These are phyloP conservation scores for Pyrrhoderma noxium DNA, from an alignment of 1,284 basidiomycete genomes.

Conservation along the genomic window DNA sequence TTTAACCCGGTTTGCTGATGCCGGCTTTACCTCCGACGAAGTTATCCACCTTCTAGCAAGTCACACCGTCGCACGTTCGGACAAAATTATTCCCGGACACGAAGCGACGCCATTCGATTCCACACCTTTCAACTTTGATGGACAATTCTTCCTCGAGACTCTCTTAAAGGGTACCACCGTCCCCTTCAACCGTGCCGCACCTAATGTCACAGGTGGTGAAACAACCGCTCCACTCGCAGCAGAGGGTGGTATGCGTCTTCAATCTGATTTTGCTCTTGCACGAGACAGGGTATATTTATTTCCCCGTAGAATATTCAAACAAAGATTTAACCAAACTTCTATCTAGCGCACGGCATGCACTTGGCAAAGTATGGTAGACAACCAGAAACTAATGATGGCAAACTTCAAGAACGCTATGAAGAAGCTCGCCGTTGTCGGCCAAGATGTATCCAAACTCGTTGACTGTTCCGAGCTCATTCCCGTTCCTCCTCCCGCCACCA, in stretches of 20 bases:
- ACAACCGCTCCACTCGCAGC: conserved; percentile 10
- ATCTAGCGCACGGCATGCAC: conserved; percentile 19
- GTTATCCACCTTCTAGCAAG: conserved; percentile 26
- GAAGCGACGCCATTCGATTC: conserved; percentile 20
- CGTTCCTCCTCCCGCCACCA: not conserved
- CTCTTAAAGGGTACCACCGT: conserved; percentile 19
- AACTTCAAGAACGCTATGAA: conserved; percentile 23
- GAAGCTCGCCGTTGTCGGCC: conserved; percentile 29
- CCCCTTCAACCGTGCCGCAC: conserved; percentile 15
- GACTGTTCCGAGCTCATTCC: conserved; percentile 20
- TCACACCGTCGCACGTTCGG: conserved; percentile 20
- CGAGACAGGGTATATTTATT: conserved; percentile 8
- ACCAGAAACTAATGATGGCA: conserved; percentile 13
- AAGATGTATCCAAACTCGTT: conserved; percentile 20
- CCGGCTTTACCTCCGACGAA: conserved; percentile 26
- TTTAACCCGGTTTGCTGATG: conserved; percentile 23
- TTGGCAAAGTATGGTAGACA: conserved; percentile 21
- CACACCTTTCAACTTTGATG: conserved; percentile 22
- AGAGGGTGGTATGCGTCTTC: conserved; percentile 15
- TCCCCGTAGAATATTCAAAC: conserved; percentile 7
- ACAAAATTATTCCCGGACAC: conserved; percentile 18
- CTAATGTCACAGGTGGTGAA: conserved; percentile 4
- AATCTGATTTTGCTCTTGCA: conserved; percentile 18
- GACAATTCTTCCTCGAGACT: conserved; percentile 20
- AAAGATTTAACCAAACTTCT: not conserved